Evolutionary conservation across 106 monocot genomes (phyloP).

Genomic region (Dendrobium chrysotoxum): DNA sequence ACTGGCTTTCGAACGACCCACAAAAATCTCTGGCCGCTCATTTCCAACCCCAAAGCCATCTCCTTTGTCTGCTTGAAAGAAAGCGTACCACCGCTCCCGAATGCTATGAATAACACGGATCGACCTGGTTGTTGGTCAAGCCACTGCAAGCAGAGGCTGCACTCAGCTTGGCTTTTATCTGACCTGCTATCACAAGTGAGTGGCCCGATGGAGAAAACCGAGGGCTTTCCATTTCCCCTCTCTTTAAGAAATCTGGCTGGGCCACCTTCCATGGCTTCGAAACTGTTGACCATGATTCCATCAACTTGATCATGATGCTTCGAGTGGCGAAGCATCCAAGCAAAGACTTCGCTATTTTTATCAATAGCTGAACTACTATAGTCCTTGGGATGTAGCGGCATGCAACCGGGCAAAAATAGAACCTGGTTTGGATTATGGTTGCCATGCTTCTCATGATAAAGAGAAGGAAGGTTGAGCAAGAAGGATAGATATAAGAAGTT

Average conservation of each 20-base stretch:
- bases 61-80: slow-evolving; percentile 11
- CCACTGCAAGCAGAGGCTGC: not conserved
- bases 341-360: not conserved
- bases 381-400: not conserved
- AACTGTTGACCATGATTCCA: slow-evolving; percentile 21
- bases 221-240: not conserved
- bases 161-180: not conserved
- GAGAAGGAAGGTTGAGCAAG: slow-evolving; percentile 11
- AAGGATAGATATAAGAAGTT: slow-evolving; percentile 9
- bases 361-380: not conserved
- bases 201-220: slow-evolving; percentile 15
- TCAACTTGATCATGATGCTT: slow-evolving; percentile 1
- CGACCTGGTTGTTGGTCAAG: slow-evolving; percentile 13
- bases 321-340: not conserved
- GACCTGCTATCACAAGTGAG: not conserved
- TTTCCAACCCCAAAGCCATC: slow-evolving; percentile 20
- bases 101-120: slow-evolving; percentile 23
- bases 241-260: not conserved
- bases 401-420: not conserved
- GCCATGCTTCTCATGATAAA: not conserved
- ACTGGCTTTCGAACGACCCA: slow-evolving; percentile 12
- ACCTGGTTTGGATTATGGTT: not conserved
- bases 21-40: slow-evolving; percentile 17
- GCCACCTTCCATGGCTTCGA: slow-evolving; percentile 7
- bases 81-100: slow-evolving; percentile 23